Base-by-base conservation (phyloP, 768 basidiomycete species). In the Pilatotrama ljubarskyi region DNA sequence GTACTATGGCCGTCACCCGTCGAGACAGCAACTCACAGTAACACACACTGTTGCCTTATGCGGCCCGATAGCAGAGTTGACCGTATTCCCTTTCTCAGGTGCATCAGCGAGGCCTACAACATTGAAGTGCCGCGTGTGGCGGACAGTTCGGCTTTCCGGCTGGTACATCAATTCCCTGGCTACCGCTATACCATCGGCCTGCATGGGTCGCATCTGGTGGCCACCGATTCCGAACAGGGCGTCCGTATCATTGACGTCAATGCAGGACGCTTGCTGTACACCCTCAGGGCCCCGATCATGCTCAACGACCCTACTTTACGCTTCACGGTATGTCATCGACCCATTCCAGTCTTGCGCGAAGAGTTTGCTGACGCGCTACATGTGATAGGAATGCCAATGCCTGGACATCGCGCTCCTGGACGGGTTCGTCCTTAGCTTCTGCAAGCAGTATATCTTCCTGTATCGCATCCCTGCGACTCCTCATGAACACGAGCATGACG, bases 371-470 rank as follows among this genome's bases (percentile, higher is more conserved):
- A 6, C 18, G 20, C 13, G 8, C 15, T 3, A 18, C 38, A 20
- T 18, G 17, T 44, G 14, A 13, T 26, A 80, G 82, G 69, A 73
- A 41, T 76, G 76, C 55, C 70, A 67, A 55, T 70, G 76, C 36
- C 69, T 80, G 11, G 78, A 79, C 51, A 74, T 78, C 22, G 61
- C 83, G 26, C 51, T 84, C 49, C 70, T 77, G 17, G 71, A 76
- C 36, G 69, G 76, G 37, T 79, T 80, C 63, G 72, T 81, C 20
- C 66, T 87, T 49, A 67, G 83, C 36, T 72, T 84, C 46, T 78
- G 82, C 57, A 63, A 64, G 50, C 65, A 64, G 29, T 69, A 67
- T 58, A 69, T 68, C 22, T 60, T 63, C 43, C 55, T 71, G 17
- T 71, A 71, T 51, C 66, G 3, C 75, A 67, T 56, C 48, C 82